Percentiles rank a stretch among this genome's conserved stretches.
phyloP scores from a whole-genome alignment of 495 filamentous ascomycete genomes.

The Aspergillus bertholletiae region DNA sequence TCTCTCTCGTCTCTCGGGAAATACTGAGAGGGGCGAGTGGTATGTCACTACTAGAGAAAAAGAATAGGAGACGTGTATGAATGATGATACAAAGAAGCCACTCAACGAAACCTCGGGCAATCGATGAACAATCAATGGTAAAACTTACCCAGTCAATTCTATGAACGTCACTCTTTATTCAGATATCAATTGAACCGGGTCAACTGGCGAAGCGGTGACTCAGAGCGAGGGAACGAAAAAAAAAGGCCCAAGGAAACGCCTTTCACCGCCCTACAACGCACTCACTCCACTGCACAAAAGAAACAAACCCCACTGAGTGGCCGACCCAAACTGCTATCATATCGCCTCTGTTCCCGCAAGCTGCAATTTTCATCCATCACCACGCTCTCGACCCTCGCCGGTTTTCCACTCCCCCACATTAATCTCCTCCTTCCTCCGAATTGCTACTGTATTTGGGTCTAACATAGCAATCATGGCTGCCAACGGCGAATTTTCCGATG shows the following conservation, averaged over 20 bases:
- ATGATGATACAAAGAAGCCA: too few species aligned
- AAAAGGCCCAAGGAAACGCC: constrained; percentile 11
- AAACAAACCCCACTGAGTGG: constrained; percentile 18
- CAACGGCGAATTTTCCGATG: constrained; percentile 61
- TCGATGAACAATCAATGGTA: too few species aligned
- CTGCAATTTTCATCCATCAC: constrained; percentile 39
- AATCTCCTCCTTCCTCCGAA: constrained; percentile 11
- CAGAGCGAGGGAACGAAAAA: constrained; percentile 3
- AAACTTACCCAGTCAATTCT: too few species aligned
- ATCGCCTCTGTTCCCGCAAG: constrained; percentile 31
- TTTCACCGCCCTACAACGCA: constrained; percentile 33
- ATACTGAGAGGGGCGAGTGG: too few species aligned
- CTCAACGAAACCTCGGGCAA: too few species aligned
- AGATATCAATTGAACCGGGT: not conserved
- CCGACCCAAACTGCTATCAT: constrained; percentile 30
- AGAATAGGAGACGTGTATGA: too few species aligned
- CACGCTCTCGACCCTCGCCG: constrained; percentile 7
- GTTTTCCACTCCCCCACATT: constrained; percentile 10
- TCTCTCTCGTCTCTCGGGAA: too few species aligned
- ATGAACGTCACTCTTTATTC: not conserved
- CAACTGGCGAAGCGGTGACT: constrained; percentile 1
- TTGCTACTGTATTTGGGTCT: constrained; percentile 18
- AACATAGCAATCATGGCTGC: constrained; percentile 55
- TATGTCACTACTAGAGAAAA: too few species aligned
- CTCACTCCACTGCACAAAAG: constrained; percentile 47